Conservation (phyloP, 2,329 filamentous ascomycete species). For the Chaetomiaceae sp. region DNA sequence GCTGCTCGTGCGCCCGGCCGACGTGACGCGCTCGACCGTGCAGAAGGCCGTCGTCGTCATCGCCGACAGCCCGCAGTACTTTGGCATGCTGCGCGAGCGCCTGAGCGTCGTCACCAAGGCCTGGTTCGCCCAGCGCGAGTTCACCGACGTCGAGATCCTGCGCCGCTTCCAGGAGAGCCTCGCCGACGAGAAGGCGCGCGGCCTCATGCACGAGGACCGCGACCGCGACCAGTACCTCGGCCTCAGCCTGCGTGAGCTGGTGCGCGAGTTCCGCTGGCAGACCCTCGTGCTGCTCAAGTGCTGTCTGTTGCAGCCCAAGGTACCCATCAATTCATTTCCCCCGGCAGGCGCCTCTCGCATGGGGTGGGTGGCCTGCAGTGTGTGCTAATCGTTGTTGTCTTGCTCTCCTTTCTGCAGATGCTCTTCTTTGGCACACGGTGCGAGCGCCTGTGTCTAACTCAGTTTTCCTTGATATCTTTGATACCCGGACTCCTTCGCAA, state of each 20-base stretch:
- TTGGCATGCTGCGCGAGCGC: slow-evolving; percentile 85
- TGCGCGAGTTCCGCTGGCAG: slow-evolving; percentile 92
- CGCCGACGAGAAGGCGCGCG: slow-evolving; percentile 56
- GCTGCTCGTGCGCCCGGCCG: slow-evolving; percentile 70
- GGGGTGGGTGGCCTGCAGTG: no score
- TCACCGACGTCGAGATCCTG: slow-evolving; percentile 85
- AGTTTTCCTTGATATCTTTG: slow-evolving; percentile 91
- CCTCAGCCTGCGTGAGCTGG: slow-evolving; percentile 79
- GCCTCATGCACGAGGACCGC: slow-evolving; percentile 55
- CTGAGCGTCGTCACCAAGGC: slow-evolving; percentile 85
- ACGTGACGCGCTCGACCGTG: slow-evolving; percentile 94
- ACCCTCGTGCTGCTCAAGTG: slow-evolving; percentile 92
- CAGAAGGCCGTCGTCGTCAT: slow-evolving; percentile 98
- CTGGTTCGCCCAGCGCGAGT: slow-evolving; percentile 94
- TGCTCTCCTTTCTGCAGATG: slow-evolving; percentile 55
- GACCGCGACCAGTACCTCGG: slow-evolving; percentile 84
- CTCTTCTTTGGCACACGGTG: slow-evolving; percentile 97
- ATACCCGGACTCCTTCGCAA: slow-evolving; percentile 88
- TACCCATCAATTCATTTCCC: no score
- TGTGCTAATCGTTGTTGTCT: no score
- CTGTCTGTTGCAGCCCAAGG: slow-evolving; percentile 89
- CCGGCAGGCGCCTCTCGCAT: neutral
- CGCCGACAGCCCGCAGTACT: slow-evolving; percentile 80
- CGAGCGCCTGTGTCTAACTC: slow-evolving; percentile 94
- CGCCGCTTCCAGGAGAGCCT: slow-evolving; percentile 87